Evolutionary conservation across 164 flowering plant genomes (phyloP).

Genomic region (Piper betle): DNA sequence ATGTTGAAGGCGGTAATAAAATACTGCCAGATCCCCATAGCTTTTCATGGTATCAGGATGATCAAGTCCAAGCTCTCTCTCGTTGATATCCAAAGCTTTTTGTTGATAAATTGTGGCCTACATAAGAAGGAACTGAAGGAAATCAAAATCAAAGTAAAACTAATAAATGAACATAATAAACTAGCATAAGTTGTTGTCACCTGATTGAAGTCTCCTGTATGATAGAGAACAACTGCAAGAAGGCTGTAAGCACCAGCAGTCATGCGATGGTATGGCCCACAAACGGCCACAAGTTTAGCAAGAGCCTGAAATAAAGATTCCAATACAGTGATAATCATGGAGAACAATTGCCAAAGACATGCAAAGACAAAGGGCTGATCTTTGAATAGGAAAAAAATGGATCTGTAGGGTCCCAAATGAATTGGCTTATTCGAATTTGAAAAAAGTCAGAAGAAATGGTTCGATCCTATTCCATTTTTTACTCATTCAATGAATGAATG

Average conservation of each 20-base stretch:
- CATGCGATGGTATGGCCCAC: conserved; percentile 99
- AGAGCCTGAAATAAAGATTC: conserved; percentile 52
- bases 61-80: conserved; percentile 96
- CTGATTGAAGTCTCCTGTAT: conserved; percentile 99
- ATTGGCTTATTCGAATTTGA: too few relatives aligned
- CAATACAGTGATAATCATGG: too few relatives aligned
- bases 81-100: conserved; percentile 95
- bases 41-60: conserved; percentile 99
- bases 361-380: too few relatives aligned
- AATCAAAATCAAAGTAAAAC: not conserved
- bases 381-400: too few relatives aligned
- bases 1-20: conserved; percentile 97
- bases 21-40: conserved; percentile 98
- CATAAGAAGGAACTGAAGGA: not conserved
- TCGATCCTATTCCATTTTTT: not conserved
- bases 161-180: not conserved
- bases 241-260: conserved; percentile 99
- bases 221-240: conserved; percentile 94
- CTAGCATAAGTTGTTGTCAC: conserved; percentile 14
- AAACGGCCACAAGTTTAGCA: conserved; percentile 87
- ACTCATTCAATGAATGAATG: not conserved
- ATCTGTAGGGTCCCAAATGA: too few relatives aligned
- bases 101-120: conserved; percentile 99
- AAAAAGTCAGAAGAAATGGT: too few relatives aligned
- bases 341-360: too few relatives aligned